Evolutionary conservation across 1,284 basidiomycete genomes (phyloP).

Genomic region (Apiotrichum sp.): DNA sequence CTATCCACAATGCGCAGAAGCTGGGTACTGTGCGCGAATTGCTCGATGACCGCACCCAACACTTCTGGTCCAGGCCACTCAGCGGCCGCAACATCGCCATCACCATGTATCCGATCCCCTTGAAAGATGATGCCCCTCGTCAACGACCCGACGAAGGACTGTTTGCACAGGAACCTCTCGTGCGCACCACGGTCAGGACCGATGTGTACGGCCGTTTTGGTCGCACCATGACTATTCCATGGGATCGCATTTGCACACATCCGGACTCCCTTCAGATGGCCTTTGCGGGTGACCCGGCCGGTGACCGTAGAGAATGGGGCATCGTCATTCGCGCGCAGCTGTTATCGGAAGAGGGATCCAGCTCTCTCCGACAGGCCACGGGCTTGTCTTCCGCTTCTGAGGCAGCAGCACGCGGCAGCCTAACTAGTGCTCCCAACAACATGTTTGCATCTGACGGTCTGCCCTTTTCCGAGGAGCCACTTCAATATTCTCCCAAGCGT

Average conservation of each 20-base stretch:
- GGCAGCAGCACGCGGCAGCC: background rate
- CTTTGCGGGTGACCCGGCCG: slow-evolving; percentile 50
- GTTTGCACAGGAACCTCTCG: slow-evolving; percentile 49
- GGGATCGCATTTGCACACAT: slow-evolving; percentile 62
- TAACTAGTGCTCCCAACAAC: background rate
- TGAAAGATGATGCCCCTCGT: slow-evolving; percentile 1
- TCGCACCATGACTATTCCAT: slow-evolving; percentile 56
- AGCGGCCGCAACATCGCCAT: slow-evolving; percentile 33
- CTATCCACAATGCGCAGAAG: slow-evolving; percentile 35
- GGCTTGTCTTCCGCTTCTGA: background rate
- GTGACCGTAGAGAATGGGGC: slow-evolving; percentile 45
- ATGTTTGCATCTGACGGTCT: background rate
- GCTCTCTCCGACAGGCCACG: slow-evolving; percentile 3
- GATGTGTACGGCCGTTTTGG: slow-evolving; percentile 65
- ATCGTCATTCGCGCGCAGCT: slow-evolving; percentile 21
- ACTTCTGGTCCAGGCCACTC: slow-evolving; percentile 55
- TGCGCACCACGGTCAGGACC: slow-evolving; percentile 54
- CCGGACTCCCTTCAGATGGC: slow-evolving; percentile 56
- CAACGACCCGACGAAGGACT: slow-evolving; percentile 27
- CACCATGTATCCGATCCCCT: slow-evolving; percentile 24
- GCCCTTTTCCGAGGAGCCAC: background rate
- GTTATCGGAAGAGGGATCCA: slow-evolving; percentile 10
- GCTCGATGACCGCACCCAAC: slow-evolving; percentile 63
- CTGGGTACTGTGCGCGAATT: slow-evolving; percentile 60
- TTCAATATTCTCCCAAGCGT: background rate